Base-by-base conservation (phyloP, 1,139 yeast genomes). In the Petasospora rhodanensis region DNA sequence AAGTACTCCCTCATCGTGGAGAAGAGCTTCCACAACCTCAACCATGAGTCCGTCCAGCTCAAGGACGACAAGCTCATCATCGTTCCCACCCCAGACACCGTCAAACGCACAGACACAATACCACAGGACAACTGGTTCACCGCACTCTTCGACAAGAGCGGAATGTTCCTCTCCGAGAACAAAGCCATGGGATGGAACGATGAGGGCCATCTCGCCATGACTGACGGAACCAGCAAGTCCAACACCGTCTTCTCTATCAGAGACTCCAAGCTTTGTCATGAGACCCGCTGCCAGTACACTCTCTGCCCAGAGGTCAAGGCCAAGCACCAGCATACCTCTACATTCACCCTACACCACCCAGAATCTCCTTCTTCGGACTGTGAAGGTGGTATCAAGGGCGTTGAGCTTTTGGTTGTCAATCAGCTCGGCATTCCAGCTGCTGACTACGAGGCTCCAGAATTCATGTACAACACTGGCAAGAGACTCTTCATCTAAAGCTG, bases 371-470 rank as follows among this genome's bases (percentile, higher is more conserved):
- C 31, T 3, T 28, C 28, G 6, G n/a, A 29, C 9, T 42, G 44
- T 25, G 15, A 14, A 3, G 31, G 27, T 3, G 25, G n/a, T 3
- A 20, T 41, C 5, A 22, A 31, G 3, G 39, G 38, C 8, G 35
- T 44, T 4, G 34, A 34, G 18, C 18, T 45, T 2, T 26, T 25
- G 14, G 43, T 43, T 9, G 14, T 38, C 10, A 26, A 38, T 13
- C 37, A 35, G 9, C 13, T 26, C 7, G 47, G 48, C 4, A 16
- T 23, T 4, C 26, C 17, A 2, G 42, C 42, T 11, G 11, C 23
- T 4, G 46, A 42, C 23, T 40, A 35, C 18, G 48, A 45, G 18
- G 41, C 41, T 4, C 42, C 46, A 10, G 46, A 42, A 26, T 42
- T 43, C 22, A n/a, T 42, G 16, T 42, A 38, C 31, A 28, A 31